Evolutionary conservation across 805 yeast species (phyloP), one percentile per base, ranked within the genome.

Genomic region (Starmerella sp.): DNA sequence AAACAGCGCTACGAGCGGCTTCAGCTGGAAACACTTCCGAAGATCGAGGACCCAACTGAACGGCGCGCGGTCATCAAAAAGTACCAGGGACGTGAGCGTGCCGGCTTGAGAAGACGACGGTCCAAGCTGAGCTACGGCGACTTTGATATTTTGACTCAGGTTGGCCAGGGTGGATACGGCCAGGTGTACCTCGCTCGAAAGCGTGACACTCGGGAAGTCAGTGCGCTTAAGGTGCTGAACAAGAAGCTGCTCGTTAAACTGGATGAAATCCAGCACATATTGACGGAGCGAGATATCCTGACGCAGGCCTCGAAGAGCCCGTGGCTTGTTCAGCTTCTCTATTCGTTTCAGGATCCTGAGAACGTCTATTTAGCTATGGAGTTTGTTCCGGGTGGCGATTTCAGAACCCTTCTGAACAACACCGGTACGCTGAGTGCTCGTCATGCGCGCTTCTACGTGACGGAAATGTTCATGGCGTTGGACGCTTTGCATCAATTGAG

Each of bases 311-410:
- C 97, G 2, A 78, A 96, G 68, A 82, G 91, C 50, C 96, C 89
- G 57, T 93, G 99, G 99, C 75, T 93, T 39, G 98, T 93, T 42
- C 89, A 89, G 70, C 75, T 93, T 51, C 76, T 88, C 56, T 93
- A 93, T 68, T 96, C 97, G 2, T 93, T 93, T 73, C 99, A 93
- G 69, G 97, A 93, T 70, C 70, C 83, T 0, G 90, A 86, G 58
- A 86, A 85, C 65, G 86, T 93, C 34, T 93, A 87, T 64, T 75
- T 93, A 65, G 98, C 98, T 2, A 93, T 93, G 99, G 98, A 93
- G 69, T 93, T 86, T 69, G 98, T 93, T n/a, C 97, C 99, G 8
- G 99, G 99, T 56, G 99, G 99, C 53, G 99, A 93, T 68, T 93
- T 87, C 74, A 82, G 99, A 67, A 93, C 98, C 0, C 73, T 93